Evolutionary conservation across 108 stramenopile genomes (phyloP), one percentile per base, ranked within the genome.

Genomic region (Skeletonema costatum): DNA sequence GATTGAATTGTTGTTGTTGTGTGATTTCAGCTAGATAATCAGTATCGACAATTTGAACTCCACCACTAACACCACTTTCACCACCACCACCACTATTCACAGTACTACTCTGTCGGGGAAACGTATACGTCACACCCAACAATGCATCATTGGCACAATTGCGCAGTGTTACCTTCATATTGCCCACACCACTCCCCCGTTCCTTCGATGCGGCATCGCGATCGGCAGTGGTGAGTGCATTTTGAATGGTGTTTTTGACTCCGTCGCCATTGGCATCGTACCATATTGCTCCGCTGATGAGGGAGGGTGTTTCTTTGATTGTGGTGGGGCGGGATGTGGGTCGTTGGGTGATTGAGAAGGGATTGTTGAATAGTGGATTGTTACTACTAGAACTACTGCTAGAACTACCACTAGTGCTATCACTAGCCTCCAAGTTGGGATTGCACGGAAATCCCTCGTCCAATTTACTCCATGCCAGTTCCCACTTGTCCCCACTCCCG

Each of bases 221-320:
- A 65, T 78, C 78, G 4, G 33, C 17, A 1, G 32, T 31, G 6
- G 78, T 72, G 32, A 71, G 29, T 21, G 71, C 56, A 44, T 64
- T 48, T 8, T 33, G 50, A 8, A 56, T 65, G 8, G 71, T 64
- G 25, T 78, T 78, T 16, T 42, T 38, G 13, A 65, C 30, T 29
- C 78, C 78, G n/a, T 78, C 78, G 1, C 48, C 64, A 48, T 78
- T 78, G 71, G 66, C 59, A 71, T 78, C 78, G 66, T 68, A 72
- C 78, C 78, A 78, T 2, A 78, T 48, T 6, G 11, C 10, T 1
- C 78, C 78, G 17, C 35, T 30, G 30, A 78, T 66, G 5, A 62
- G 25, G 1, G 78, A 64, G 11, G 60, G 71, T 7, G 30, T 38
- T 32, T 60, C 60, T 4, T 44, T 17, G 14, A 42, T 39, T 0